Evolutionary conservation across 208 protist species (phyloP).

Genomic region (Crithidia expoeki): DNA sequence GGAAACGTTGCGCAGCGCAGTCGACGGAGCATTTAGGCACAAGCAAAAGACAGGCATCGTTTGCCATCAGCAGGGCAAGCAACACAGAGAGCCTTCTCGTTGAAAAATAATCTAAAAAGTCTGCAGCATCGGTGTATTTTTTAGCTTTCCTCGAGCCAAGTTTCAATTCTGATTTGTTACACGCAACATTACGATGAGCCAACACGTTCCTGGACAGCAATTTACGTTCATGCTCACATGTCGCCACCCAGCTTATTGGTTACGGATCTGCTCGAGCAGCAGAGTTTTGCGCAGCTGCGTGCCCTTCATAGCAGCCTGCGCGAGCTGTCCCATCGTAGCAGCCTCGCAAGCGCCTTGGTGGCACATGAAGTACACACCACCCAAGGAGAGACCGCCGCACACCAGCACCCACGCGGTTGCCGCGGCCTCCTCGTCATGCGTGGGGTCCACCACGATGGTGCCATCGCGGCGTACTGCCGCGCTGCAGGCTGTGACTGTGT

Average conservation of each 20-base stretch:
- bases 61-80: too few relatives aligned
- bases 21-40: too few relatives aligned
- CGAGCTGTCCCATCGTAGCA: conserved; percentile 56
- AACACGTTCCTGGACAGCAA: too few relatives aligned
- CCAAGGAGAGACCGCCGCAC: conserved; percentile 51
- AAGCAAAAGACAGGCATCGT: background rate
- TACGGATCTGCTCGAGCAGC: conserved; percentile 56
- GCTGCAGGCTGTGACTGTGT: conserved; percentile 70
- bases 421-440: conserved; percentile 43
- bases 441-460: conserved; percentile 59
- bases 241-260: conserved; percentile 10
- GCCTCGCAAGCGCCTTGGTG: conserved; percentile 71
- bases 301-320: conserved; percentile 51
- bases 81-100: background rate
- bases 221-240: too few relatives aligned
- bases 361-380: conserved; percentile 55
- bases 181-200: conserved; percentile 1
- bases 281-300: conserved; percentile 42
- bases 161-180: background rate
- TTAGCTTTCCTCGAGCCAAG: background rate
- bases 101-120: background rate
- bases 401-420: conserved; percentile 52
- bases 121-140: too few relatives aligned
- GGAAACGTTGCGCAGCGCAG: too few relatives aligned
- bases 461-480: conserved; percentile 63